Evolutionary conservation across 768 basidiomycete genomes (phyloP).

Genomic region (Trametes cubensis): DNA sequence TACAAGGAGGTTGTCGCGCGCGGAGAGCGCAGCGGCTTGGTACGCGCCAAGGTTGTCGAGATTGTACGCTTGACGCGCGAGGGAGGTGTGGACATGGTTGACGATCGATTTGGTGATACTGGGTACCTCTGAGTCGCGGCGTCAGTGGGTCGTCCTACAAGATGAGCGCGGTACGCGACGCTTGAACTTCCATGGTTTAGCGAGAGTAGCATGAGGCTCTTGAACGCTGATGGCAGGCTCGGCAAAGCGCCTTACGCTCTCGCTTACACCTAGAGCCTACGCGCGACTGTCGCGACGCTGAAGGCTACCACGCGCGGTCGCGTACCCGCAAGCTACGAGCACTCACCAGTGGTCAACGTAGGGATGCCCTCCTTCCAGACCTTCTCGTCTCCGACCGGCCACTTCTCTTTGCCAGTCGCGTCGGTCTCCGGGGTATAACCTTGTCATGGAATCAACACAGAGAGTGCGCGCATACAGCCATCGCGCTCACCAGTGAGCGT

Average conservation of each 20-base stretch:
- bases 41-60: constrained; percentile 86
- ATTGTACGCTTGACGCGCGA: constrained; percentile 91
- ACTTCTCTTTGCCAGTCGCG: constrained; percentile 76
- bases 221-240: constrained; percentile 18
- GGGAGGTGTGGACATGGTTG: constrained; percentile 83
- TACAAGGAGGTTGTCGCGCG: constrained; percentile 86
- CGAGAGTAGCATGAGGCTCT: constrained; percentile 17
- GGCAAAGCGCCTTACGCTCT: not conserved
- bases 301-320: not conserved
- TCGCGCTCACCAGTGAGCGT: constrained; percentile 42
- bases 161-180: constrained; percentile 17
- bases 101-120: constrained; percentile 76
- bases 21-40: constrained; percentile 87
- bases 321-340: not conserved
- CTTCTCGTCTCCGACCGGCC: constrained; percentile 80
- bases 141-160: too few species aligned
- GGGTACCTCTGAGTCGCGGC: constrained; percentile 48
- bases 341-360: constrained; percentile 56
- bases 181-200: not conserved
- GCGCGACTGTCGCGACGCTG: too few species aligned
- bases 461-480: constrained; percentile 2
- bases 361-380: constrained; percentile 70
- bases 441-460: constrained; percentile 32
- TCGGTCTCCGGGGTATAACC: constrained; percentile 82
- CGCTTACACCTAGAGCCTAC: too few species aligned